These are phyloP conservation scores for Leccinum uliginosum DNA, from an alignment of 768 basidiomycete genomes.

Conservation along the genomic window DNA sequence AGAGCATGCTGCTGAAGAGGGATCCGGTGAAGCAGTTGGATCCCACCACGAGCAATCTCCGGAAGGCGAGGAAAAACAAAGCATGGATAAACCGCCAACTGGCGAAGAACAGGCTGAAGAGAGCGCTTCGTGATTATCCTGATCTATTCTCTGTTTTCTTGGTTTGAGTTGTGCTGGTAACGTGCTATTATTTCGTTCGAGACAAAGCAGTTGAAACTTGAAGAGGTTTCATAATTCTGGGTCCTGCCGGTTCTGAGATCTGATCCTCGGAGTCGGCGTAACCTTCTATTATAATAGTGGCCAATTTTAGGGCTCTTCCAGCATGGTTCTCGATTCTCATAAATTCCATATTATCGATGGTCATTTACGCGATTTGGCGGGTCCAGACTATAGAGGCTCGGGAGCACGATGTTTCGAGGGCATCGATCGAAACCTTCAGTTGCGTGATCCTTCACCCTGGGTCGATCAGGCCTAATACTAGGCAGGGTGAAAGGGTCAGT, in stretches of 20 bases:
- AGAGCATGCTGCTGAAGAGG: constrained; percentile 28
- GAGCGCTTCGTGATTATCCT: constrained; percentile 11
- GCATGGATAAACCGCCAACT: constrained; percentile 17
- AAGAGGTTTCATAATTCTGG: not conserved
- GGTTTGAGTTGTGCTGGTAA: constrained; percentile 4
- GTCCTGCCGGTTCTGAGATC: not conserved
- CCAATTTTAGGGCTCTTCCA: not conserved
- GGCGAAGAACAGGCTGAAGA: constrained; percentile 18
- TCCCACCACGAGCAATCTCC: constrained; percentile 24
- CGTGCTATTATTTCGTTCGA: not conserved
- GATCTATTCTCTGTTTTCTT: constrained; percentile 4
- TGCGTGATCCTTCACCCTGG: not conserved
- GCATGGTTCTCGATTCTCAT: not conserved
- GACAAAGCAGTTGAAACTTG: not conserved
- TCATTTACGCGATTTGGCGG: not conserved
- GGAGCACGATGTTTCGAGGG: not conserved
- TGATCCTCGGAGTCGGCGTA: not conserved
- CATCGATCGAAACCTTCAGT: not conserved
- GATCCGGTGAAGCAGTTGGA: constrained; percentile 21
- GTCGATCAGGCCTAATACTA: not conserved
- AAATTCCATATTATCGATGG: not conserved
- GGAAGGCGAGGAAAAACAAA: constrained; percentile 19
- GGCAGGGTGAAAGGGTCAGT: not conserved
- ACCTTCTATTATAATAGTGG: not conserved
- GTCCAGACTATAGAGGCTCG: too few species aligned